Evolutionary conservation across 176 grass and related monocot genomes (phyloP).

Genomic region (Aegilops speltoides): DNA sequence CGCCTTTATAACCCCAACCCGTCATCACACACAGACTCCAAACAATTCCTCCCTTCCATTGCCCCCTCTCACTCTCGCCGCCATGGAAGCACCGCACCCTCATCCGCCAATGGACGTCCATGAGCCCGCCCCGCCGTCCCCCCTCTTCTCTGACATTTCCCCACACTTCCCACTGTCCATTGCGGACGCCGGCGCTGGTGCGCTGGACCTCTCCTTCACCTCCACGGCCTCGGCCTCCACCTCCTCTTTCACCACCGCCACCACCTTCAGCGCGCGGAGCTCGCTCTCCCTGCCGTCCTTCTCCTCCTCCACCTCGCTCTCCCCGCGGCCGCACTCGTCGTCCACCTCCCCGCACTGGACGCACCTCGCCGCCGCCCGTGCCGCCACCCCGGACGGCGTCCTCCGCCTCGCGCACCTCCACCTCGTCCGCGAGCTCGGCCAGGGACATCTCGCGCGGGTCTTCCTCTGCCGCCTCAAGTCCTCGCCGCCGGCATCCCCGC

Average conservation of each 20-base stretch:
- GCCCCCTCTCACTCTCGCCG: not conserved
- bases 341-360: constrained; percentile 62
- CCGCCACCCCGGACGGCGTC: constrained; percentile 50
- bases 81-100: constrained; percentile 28
- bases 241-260: constrained; percentile 62
- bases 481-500: constrained; percentile 41
- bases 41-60: not conserved
- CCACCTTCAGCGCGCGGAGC: constrained; percentile 83
- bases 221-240: constrained; percentile 66
- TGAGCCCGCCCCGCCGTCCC: constrained; percentile 28
- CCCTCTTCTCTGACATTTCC: constrained; percentile 25
- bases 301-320: constrained; percentile 68
- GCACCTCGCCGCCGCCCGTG: constrained; percentile 47
- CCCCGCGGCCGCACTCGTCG: constrained; percentile 59
- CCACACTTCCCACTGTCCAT: constrained; percentile 29
- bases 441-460: constrained; percentile 82
- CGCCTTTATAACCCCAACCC: constrained; percentile 30
- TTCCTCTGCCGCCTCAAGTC: constrained; percentile 81
- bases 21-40: not conserved
- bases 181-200: not conserved
- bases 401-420: constrained; percentile 80
- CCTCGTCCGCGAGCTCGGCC: constrained; percentile 74
- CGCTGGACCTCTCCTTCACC: constrained; percentile 68
- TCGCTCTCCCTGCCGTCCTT: constrained; percentile 71
- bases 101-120: constrained; percentile 34